Percentiles rank a stretch among this genome's conserved stretches.
phyloP scores from a whole-genome alignment of 192 early-diverging fungal species.

The Coemansia sp. region DNA sequence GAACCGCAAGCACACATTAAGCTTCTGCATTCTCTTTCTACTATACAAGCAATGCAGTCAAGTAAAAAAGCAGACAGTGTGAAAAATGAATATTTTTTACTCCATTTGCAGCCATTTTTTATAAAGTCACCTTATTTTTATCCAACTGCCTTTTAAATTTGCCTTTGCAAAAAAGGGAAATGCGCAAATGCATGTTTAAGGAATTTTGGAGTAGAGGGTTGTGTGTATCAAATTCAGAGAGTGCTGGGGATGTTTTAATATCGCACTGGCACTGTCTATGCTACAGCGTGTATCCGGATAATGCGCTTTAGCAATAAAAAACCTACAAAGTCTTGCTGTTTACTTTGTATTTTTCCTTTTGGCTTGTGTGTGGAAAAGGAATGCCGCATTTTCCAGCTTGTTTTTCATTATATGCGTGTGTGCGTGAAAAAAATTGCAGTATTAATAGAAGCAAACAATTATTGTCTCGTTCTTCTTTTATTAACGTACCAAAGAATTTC shows the following conservation, averaged over 20 bases:
- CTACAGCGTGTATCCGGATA: background rate
- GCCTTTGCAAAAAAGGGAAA: background rate
- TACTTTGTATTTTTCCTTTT: conserved; percentile 4
- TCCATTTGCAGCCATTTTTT: too few species aligned
- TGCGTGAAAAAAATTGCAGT: background rate
- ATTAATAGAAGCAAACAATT: background rate
- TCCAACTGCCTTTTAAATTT: background rate
- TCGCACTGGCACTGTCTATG: background rate
- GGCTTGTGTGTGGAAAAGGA: background rate
- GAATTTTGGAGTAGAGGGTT: background rate
- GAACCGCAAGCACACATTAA: too few species aligned
- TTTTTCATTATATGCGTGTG: background rate
- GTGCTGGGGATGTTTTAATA: background rate
- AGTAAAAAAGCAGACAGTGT: too few species aligned
- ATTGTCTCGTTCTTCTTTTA: background rate
- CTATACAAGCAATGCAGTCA: too few species aligned
- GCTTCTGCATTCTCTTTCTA: too few species aligned
- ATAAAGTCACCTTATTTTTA: too few species aligned
- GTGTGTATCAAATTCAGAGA: background rate
- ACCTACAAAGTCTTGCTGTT: background rate
- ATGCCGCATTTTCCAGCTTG: background rate
- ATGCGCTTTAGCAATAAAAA: background rate
- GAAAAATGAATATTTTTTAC: too few species aligned
- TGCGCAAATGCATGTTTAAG: background rate
- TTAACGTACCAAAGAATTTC: background rate